Percentiles rank a stretch among this genome's conserved stretches.
These are phyloP conservation scores for Lophiotrema nucula DNA, from an alignment of 495 filamentous ascomycete genomes.

Conservation along the genomic window DNA sequence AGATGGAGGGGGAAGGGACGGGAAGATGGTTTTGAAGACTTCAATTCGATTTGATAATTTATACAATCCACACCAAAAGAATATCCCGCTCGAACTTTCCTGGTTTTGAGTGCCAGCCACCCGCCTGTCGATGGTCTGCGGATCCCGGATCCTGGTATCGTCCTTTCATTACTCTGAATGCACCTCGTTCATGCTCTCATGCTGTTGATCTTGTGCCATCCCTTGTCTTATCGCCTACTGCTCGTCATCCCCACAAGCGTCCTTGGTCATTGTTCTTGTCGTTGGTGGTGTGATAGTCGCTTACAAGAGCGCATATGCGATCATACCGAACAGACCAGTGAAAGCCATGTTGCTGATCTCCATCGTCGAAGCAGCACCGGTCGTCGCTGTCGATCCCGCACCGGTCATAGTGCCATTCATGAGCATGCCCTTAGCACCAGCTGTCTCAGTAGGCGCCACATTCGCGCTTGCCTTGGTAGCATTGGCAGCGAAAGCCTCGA, in stretches of 20 bases:
- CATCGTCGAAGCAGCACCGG: slow-evolving; percentile 14
- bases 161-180: too few species aligned
- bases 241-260: too few species aligned
- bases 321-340: slow-evolving; percentile 17
- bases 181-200: too few species aligned
- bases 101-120: too few species aligned
- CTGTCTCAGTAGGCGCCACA: slow-evolving; percentile 1
- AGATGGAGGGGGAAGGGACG: too few species aligned
- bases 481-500: not conserved
- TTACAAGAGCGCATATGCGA: slow-evolving; percentile 27
- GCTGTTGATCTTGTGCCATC: too few species aligned
- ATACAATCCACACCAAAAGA: slow-evolving; percentile 21
- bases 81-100: slow-evolving; percentile 3
- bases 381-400: not conserved
- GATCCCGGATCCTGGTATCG: too few species aligned
- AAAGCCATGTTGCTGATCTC: slow-evolving; percentile 12
- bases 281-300: not conserved
- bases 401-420: slow-evolving; percentile 1
- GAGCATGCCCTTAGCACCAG: slow-evolving; percentile 11
- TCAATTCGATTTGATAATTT: slow-evolving; percentile 8
- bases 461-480: slow-evolving; percentile 2
- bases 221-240: too few species aligned
- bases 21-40: slow-evolving; percentile 2
- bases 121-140: too few species aligned
- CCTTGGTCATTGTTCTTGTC: too few species aligned